phyloP scores from a whole-genome alignment of 371 early-diverging fungal species.

The Mortierella sp. region DNA sequence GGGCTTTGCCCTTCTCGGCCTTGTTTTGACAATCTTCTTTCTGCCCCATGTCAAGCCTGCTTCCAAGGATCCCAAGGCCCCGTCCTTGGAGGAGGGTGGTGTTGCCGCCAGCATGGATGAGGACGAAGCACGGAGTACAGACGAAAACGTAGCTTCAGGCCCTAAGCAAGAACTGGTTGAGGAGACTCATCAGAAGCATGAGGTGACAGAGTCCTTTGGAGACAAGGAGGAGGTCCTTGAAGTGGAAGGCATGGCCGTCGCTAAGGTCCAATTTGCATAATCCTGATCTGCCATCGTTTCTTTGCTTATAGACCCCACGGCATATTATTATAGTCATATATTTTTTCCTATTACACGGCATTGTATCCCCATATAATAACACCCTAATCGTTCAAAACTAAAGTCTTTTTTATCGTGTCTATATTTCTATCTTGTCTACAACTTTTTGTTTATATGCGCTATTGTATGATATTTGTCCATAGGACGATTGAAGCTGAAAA shows the following conservation, averaged over 20 bases:
- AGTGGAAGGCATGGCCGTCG: conserved; percentile 11
- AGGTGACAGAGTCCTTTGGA: not conserved
- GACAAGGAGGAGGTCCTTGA: conserved; percentile 5
- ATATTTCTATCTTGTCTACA: too few species aligned
- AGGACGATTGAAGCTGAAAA: too few species aligned
- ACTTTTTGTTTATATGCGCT: too few species aligned
- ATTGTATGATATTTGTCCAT: too few species aligned
- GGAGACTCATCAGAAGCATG: conserved; percentile 3
- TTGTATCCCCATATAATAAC: too few species aligned
- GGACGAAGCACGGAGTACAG: not conserved
- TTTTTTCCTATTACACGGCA: too few species aligned
- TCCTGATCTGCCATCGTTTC: too few species aligned
- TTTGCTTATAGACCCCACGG: too few species aligned
- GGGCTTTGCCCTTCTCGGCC: conserved; percentile 23
- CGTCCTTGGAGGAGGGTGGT: conserved; percentile 40
- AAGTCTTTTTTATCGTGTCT: too few species aligned
- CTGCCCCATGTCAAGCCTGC: conserved; percentile 39
- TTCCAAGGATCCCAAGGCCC: not conserved
- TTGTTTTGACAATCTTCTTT: conserved; percentile 30
- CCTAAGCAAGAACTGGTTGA: conserved; percentile 10
- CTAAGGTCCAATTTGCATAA: conserved; percentile 20
- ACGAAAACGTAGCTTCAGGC: not conserved
- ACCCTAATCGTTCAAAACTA: too few species aligned
- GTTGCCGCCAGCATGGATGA: conserved; percentile 9
- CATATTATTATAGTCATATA: too few species aligned